Evolutionary conservation across 2,329 filamentous ascomycete genomes (phyloP).

Genomic region (Diaporthe amygdali): DNA sequence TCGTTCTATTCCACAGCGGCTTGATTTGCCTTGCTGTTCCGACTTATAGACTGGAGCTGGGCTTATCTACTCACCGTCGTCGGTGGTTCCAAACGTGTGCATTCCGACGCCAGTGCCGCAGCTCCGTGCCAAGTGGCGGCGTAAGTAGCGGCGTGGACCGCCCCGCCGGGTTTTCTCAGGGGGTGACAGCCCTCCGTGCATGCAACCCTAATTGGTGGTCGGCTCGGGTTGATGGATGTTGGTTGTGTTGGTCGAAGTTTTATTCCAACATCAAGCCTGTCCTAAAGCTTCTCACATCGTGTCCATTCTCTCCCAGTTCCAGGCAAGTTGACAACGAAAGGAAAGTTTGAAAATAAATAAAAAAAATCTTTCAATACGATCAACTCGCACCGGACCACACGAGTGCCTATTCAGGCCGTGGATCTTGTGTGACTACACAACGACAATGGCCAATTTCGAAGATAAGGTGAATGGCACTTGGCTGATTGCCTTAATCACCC

Average conservation of each 20-base stretch:
- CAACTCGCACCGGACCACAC: neutral
- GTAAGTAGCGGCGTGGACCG: neutral
- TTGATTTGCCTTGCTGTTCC: neutral
- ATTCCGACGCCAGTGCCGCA: slow-evolving; percentile 9
- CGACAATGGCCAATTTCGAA: slow-evolving; percentile 4
- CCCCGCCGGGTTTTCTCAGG: neutral
- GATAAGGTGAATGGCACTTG: slow-evolving; percentile 21
- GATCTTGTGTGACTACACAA: neutral
- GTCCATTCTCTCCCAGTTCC: neutral
- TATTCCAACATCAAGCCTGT: neutral
- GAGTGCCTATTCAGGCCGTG: neutral
- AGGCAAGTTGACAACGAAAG: neutral
- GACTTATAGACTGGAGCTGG: neutral
- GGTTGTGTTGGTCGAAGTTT: neutral
- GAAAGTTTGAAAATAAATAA: neutral
- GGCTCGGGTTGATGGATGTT: neutral
- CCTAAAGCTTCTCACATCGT: neutral
- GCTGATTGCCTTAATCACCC: slow-evolving; percentile 24
- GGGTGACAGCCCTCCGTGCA: slow-evolving; percentile 3
- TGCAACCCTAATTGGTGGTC: slow-evolving; percentile 3
- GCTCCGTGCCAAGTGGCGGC: neutral
- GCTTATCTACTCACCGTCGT: neutral
- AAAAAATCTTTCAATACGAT: neutral
- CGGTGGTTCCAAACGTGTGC: neutral
- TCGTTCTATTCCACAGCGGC: too few species aligned